Base-by-base conservation (phyloP, 495 filamentous ascomycete species). In the Pyrenopolyporus hunteri region DNA sequence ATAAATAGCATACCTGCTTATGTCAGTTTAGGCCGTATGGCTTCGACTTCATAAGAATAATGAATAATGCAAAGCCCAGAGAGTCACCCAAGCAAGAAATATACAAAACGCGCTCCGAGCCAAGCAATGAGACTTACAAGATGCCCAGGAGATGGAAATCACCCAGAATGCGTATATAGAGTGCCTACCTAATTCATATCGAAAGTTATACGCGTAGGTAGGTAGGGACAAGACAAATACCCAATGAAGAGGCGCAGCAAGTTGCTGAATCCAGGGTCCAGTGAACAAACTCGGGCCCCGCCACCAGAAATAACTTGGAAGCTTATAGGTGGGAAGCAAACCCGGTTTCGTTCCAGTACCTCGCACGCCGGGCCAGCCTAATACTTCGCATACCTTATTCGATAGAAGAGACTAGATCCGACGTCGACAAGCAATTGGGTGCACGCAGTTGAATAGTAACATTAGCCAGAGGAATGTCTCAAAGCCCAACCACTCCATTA, bases 221-320 rank as follows among this genome's bases (percentile, higher is more conserved):
- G 19, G 10, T 59, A 49, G 19, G 10, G 54, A 44, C 49, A 54
- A 51, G 32, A 59, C 23, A 35, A 48, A 52, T 56, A 36, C n/a
- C n/a, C n/a, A n/a, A n/a, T 47, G 35, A 36, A 39, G 43, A 45
- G 61, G 60, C 56, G 56, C 55, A 57, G 63, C n/a, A 50, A 11
- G 17, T 20, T 31, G 28, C 5, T 33, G 17, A 14, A 14, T 56
- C 45, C 43, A 52, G 43, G 39, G 51, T 44, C 53, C 39, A n/a
- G 37, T 47, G 31, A 11, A 45, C 17, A 13, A 50, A 42, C 46
- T 36, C 19, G 37, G 10, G 49, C 20, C 57, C 62, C 59, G 54
- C 57, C 61, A 60, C 56, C 53, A 43, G 60, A 67, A 69, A 57
- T 63, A 62, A 67, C 65, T 68, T 26, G 54, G 43, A 44, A 13